Conservation (phyloP, 148 eudicot species). For the Mesembryanthemum crystallinum region DNA sequence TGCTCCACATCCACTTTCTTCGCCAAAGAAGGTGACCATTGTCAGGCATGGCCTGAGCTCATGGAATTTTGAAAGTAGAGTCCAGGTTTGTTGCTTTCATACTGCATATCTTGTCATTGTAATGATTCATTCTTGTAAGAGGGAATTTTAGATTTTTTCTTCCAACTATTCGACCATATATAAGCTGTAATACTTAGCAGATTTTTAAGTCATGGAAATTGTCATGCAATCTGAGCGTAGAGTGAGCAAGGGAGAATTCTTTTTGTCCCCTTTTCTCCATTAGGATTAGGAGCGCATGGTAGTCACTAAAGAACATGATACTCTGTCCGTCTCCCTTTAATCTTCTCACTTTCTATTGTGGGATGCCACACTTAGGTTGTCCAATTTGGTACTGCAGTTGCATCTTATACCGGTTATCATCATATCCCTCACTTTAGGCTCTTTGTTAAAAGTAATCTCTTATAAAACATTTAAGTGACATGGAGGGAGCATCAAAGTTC, state of each 20-base stretch:
- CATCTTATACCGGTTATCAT: not conserved
- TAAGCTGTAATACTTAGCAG: too few relatives aligned
- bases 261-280: not conserved
- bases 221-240: not conserved
- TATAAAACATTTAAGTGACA: not conserved
- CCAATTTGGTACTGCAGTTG: not conserved
- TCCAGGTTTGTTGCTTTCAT: slow-evolving; percentile 49
- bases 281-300: not conserved
- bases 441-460: not conserved
- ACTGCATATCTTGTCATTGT: not conserved
- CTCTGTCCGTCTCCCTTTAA: not conserved
- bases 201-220: too few relatives aligned
- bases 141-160: too few relatives aligned
- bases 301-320: not conserved
- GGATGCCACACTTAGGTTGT: not conserved
- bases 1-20: slow-evolving; percentile 36
- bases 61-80: slow-evolving; percentile 66
- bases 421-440: not conserved
- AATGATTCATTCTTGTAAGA: not conserved
- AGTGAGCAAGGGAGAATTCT: not conserved
- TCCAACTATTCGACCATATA: too few relatives aligned
- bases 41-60: slow-evolving; percentile 75
- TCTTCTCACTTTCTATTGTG: too few relatives aligned
- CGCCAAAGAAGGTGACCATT: slow-evolving; percentile 67
- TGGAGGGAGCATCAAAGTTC: not conserved